phyloP scores from a whole-genome alignment of 1,139 yeast genomes.

The Geotrichum cucujoidarum region DNA sequence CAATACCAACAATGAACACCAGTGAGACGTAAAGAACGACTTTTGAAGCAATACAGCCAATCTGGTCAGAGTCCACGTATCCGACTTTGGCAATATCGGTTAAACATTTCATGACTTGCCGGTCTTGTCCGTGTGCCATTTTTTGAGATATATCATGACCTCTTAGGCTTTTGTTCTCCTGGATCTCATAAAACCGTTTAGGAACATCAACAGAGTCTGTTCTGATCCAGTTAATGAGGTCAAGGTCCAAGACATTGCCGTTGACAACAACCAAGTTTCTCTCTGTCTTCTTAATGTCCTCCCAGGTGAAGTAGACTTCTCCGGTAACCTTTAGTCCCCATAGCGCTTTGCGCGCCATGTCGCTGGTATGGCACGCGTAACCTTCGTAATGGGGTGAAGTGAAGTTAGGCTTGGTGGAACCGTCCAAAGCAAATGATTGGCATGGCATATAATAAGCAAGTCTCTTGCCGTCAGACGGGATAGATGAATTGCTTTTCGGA shows the following conservation, averaged over 20 bases:
- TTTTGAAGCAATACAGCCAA: conserved; percentile 78
- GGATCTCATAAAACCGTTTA: conserved; percentile 56
- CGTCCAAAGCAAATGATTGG: conserved; percentile 48
- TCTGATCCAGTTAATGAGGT: conserved; percentile 61
- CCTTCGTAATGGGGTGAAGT: conserved; percentile 53
- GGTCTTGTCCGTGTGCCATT: conserved; percentile 31
- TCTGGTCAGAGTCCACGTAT: conserved; percentile 67
- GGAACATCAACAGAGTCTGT: conserved; percentile 51
- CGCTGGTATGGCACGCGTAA: conserved; percentile 69
- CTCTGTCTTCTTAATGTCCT: conserved; percentile 54
- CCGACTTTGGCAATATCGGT: conserved; percentile 79
- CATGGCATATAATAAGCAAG: conserved; percentile 91
- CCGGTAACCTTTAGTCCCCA: conserved; percentile 55
- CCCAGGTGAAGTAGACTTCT: conserved; percentile 78
- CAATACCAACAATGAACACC: conserved; percentile 67
- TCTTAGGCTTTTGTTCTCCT: conserved; percentile 41
- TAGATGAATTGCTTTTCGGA: conserved; percentile 32
- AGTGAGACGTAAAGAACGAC: conserved; percentile 65
- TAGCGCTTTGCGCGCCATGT: conserved; percentile 53
- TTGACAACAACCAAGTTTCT: conserved; percentile 71
- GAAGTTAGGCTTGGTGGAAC: conserved; percentile 39
- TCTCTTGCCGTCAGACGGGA: conserved; percentile 60
- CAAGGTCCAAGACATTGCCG: conserved; percentile 77
- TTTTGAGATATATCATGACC: conserved; percentile 19
- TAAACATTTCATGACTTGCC: conserved; percentile 63